Base-by-base conservation (phyloP, 2,329 filamentous ascomycete species). In the Penicillium sp. region DNA sequence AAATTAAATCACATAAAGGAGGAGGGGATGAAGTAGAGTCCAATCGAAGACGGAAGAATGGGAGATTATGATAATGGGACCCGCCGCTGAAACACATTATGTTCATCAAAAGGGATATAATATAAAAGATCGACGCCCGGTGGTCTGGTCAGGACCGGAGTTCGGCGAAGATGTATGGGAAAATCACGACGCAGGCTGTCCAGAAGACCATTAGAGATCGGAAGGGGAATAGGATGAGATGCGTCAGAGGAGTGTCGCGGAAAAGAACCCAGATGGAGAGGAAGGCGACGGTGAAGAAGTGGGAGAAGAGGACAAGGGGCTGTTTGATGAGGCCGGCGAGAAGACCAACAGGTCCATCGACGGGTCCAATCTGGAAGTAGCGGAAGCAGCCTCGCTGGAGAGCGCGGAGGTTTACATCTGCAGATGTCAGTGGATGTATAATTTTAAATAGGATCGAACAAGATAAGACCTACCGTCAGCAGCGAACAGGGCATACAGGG, bases 211-310 rank as follows among this genome's bases (percentile, higher is more conserved):
- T 73, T 4, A 90, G 67, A 26, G 85, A 86, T 67, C 88, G 84
- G 44, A 88, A 75, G 3, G 91, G 59, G 9, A 87, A 81, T 11
- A 90, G 56, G 0, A 91, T 89, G 37, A 87, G 75, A 66, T 84
- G 84, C 66, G 60, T 84, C 71, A 72, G 65, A 43, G 79, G 78
- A 1, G 80, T 64, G 58, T 81, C 71, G 68, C 81, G 68, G 69
- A 81, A 79, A 60, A 87, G 74, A 39, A 87, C 75, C 88, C 90
- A 95, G 61, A 97, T 91, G 23, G 88, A 87, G 61, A 96, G 83
- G 63, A 97, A 86, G 2, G 94, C 94, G 28, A 99, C 94, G 24
- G 87, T 85, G 77, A 97, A 99, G 79, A 99, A 99, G 75, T 99
- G 94, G 71, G 89, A 90, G 64, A 94, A 87, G 34, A 99, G 85